Base-by-base conservation (phyloP, 2,329 filamentous ascomycete genomes). In the Epichloe brachyelytri region DNA sequence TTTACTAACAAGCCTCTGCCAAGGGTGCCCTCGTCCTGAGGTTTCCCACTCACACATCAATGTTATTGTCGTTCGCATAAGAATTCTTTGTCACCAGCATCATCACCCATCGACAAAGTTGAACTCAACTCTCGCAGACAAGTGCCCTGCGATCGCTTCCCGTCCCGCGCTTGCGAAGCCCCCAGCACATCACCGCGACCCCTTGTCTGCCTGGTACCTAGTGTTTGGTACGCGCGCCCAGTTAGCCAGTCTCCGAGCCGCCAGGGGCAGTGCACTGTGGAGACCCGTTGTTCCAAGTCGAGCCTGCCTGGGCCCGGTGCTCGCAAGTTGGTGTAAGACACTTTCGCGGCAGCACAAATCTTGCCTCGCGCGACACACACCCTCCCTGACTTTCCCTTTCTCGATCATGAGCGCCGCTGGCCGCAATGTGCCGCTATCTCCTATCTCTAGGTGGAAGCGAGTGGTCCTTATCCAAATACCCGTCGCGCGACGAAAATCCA, bases 391-490 rank as follows among this genome's bases (percentile, higher is more conserved):
- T 54, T 57, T 53, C 49, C 54, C 53, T 52, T 49, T 51, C 59
- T 58, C 56, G 58, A 78, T 67, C 71, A 86, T 87, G 83, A 86
- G 64, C 65, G 62, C 63, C 62, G 76, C 74, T 65, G 78, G 75
- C 65, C 79, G 79, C 71, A 82, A 85, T 78, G 83, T 80, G 71
- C 83, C 84, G 65, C 76, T 90, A 67, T 90, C 88, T 64, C 87
- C 88, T 64, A 78, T 88, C 67, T 71, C 72, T 86, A 76, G 83
- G 85, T 67, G 87, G 84, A 66, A 89, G 82, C 74, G 88, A 93
- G 66, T 93, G 85, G 83, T 86, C 85, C 46, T 76, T 83, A 60
- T 78, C 79, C 56, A 82, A 82, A 63, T 86, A 88, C 67, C 77
- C 81, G 56, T 70, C 71, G 56, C 62, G 75, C 62, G 74, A 72